phyloP scores from a whole-genome alignment of 2,329 filamentous ascomycete genomes.

The Coniochaeta sp. region DNA sequence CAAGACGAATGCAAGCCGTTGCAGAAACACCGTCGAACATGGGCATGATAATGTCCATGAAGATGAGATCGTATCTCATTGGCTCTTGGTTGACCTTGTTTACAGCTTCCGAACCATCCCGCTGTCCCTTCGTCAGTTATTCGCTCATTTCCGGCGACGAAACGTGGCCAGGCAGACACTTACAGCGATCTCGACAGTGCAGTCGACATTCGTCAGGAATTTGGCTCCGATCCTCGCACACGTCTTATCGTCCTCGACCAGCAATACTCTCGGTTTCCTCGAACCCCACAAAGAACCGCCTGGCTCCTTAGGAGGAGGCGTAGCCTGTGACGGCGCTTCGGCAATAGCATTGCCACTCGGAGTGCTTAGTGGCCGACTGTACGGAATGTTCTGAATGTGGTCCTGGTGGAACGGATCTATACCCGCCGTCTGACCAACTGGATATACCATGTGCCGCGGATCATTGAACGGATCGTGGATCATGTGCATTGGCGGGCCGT shows the following conservation, averaged over 20 bases:
- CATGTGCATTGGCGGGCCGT: constrained; percentile 27
- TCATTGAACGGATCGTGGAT: constrained; percentile 45
- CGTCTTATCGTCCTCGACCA: constrained; percentile 77
- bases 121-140: constrained; percentile 31
- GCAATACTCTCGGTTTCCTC: constrained; percentile 69
- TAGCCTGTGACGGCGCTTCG: constrained; percentile 30
- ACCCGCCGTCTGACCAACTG: constrained; percentile 81
- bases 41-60: constrained; percentile 97
- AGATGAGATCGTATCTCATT: constrained; percentile 57
- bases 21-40: constrained; percentile 91
- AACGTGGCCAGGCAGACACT: constrained; percentile 19
- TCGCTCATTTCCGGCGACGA: neutral
- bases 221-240: constrained; percentile 62
- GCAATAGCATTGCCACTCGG: constrained; percentile 27
- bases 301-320: constrained; percentile 24
- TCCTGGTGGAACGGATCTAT: constrained; percentile 94
- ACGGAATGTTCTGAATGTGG: constrained; percentile 91
- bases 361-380: constrained; percentile 63
- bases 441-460: constrained; percentile 69
- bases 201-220: constrained; percentile 58
- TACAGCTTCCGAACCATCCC: constrained; percentile 85
- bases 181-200: constrained; percentile 61
- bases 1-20: constrained; percentile 85
- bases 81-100: constrained; percentile 61
- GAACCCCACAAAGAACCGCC: constrained; percentile 47